A percentile compares a stretch with the other conserved stretches of the same genome.
Evolutionary conservation across 2,329 filamentous ascomycete genomes (phyloP).

Genomic region (Anthostomella pinea): DNA sequence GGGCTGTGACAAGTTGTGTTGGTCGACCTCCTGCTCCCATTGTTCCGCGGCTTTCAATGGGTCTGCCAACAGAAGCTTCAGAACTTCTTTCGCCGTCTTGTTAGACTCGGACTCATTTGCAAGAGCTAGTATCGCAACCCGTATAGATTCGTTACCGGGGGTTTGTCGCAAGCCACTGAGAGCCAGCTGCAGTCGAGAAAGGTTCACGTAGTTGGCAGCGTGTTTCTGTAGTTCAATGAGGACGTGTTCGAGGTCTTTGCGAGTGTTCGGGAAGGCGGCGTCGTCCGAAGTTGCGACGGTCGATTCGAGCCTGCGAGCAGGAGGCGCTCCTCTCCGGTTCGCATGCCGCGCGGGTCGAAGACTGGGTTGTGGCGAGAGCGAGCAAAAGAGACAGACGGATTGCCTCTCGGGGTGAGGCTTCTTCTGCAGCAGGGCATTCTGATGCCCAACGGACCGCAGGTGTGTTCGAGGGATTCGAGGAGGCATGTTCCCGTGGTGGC

Average conservation of each 20-base stretch:
- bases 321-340: conserved; percentile 21
- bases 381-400: conserved; percentile 33
- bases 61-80: conserved; percentile 69
- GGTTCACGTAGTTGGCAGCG: conserved; percentile 60
- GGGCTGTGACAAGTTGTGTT: conserved; percentile 50
- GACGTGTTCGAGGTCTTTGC: conserved; percentile 55
- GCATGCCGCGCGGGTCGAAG: conserved; percentile 13
- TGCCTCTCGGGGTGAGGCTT: conserved; percentile 7
- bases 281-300: conserved; percentile 15
- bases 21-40: conserved; percentile 65
- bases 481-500: conserved; percentile 11
- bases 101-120: conserved; percentile 36
- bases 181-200: conserved; percentile 70
- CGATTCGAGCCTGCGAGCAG: conserved; percentile 22
- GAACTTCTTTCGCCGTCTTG: conserved; percentile 59
- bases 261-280: conserved; percentile 22
- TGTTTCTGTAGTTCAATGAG: conserved; percentile 60
- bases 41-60: conserved; percentile 59
- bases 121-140: conserved; percentile 56
- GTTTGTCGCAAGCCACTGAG: conserved; percentile 59
- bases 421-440: conserved; percentile 11
- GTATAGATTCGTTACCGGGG: conserved; percentile 54
- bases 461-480: conserved; percentile 28
- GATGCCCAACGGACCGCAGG: conserved; percentile 26
- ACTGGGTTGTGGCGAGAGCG: conserved; percentile 16